These are phyloP conservation scores for Phytophthora pseudosyringae DNA, from an alignment of 352 stramenopile genomes.

Conservation along the genomic window DNA sequence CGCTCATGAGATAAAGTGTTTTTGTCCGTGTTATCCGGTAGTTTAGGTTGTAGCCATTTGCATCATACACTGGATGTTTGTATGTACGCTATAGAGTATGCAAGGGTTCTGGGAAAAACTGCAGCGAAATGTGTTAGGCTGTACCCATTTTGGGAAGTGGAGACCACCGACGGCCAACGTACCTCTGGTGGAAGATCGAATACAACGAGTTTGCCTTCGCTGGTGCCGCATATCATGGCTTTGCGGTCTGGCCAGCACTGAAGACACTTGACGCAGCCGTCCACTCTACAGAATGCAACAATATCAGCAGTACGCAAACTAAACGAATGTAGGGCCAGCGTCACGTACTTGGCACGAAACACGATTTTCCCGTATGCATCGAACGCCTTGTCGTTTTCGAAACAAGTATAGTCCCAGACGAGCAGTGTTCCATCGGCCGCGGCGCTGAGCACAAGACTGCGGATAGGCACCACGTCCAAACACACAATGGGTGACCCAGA, in stretches of 20 bases:
- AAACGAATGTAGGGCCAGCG: neutral
- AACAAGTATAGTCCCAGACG: conserved; percentile 65
- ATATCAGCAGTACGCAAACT: neutral
- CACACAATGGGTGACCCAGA: conserved; percentile 57
- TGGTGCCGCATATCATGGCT: conserved; percentile 40
- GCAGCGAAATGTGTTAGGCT: neutral
- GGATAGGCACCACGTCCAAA: conserved; percentile 47
- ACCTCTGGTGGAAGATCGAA: conserved; percentile 37
- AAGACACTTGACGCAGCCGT: conserved; percentile 42
- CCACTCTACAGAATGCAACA: conserved; percentile 20
- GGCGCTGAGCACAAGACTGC: conserved; percentile 52
- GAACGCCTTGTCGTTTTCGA: conserved; percentile 47
- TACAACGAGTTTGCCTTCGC: conserved; percentile 39
- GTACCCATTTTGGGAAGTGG: neutral
- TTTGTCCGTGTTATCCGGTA: neutral
- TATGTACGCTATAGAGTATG: too few species aligned
- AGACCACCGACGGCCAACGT: neutral
- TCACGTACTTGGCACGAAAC: conserved; percentile 46
- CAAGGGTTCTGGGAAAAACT: conserved; percentile 8
- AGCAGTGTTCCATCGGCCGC: conserved; percentile 62
- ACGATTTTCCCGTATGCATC: conserved; percentile 56
- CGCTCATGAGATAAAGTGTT: neutral
- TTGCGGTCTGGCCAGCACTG: conserved; percentile 40
- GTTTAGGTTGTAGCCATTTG: too few species aligned
- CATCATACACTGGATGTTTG: too few species aligned